A percentile compares a stretch with the other conserved stretches of the same genome.
Evolutionary conservation across 2,329 filamentous ascomycete species (phyloP).

Genomic region (Thielaviopsis euricoi): DNA sequence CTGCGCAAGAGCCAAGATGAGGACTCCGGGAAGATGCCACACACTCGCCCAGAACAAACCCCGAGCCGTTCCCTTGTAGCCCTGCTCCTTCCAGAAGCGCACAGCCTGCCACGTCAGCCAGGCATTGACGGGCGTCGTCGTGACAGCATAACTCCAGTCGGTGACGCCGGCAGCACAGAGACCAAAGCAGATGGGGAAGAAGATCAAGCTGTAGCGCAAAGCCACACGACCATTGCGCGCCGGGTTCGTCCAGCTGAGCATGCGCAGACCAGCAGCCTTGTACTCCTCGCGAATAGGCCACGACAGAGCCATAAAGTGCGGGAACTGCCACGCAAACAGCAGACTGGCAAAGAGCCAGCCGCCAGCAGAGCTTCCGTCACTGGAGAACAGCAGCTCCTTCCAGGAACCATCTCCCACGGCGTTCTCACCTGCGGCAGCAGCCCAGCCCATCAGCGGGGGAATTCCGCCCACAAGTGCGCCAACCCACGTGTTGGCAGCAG

Average conservation of each 20-base stretch:
- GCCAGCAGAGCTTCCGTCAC: slow-evolving; percentile 46
- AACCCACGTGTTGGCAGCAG: slow-evolving; percentile 83
- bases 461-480: slow-evolving; percentile 87
- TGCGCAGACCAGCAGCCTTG: slow-evolving; percentile 47
- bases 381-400: slow-evolving; percentile 57
- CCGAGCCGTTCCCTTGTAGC: slow-evolving; percentile 63
- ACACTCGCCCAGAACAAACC: slow-evolving; percentile 94
- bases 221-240: slow-evolving; percentile 74
- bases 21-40: slow-evolving; percentile 80
- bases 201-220: slow-evolving; percentile 67
- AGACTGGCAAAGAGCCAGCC: slow-evolving; percentile 79
- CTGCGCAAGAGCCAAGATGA: slow-evolving; percentile 79
- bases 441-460: slow-evolving; percentile 95
- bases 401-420: slow-evolving; percentile 61
- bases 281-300: slow-evolving; percentile 87
- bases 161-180: slow-evolving; percentile 69
- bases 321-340: slow-evolving; percentile 93
- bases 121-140: slow-evolving; percentile 64
- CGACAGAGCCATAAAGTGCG: slow-evolving; percentile 90
- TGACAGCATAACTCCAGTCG: slow-evolving; percentile 67
- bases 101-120: slow-evolving; percentile 75
- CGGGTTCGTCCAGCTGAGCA: slow-evolving; percentile 79
- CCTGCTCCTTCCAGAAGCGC: slow-evolving; percentile 63
- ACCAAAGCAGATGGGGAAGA: slow-evolving; percentile 71
- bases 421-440: slow-evolving; percentile 77